Base-by-base conservation (phyloP, 2,329 filamentous ascomycete genomes). In the Endocalyx cinctus region DNA sequence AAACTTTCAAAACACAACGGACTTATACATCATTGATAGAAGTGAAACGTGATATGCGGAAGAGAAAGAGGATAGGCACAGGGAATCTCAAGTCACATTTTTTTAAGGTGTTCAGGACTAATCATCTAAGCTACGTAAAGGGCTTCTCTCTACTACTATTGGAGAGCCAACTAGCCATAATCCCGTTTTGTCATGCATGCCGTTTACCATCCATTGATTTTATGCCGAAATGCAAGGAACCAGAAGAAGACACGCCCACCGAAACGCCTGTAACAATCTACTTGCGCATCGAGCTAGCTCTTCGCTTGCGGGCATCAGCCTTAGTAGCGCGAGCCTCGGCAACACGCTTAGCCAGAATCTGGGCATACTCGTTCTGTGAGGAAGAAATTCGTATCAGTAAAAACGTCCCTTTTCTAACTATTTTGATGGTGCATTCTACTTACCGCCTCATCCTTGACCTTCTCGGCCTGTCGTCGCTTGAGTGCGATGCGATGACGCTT, bases 401-500 rank as follows among this genome's bases (percentile, higher is more conserved):
- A n/a, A n/a, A n/a, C n/a, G n/a, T n/a, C n/a, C n/a, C n/a, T n/a
- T n/a, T n/a, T n/a, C n/a, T n/a, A n/a, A n/a, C n/a, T n/a, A 29
- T 1, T 2, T 10, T 6, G 12, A 17, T 4, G 20, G 18, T 13
- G 27, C 17, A 23, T 38, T 32, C 34, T 48, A 81, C 85, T 66
- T 87, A 95, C 92, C 64, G 92, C 92, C 78, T 94, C 90, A 67
- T 98, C 92, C 82, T 96, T 96, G 75, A 87, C 81, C 72, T 89
- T 85, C 79, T 98, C 92, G 62, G 89, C 74, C 66, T 88, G 87
- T 71, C 92, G 90, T 70, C 90, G 87, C 88, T 98, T 98, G 74
- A 98, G 84, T 62, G 92, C 90, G 62, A 94, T 76, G 59, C 89
- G 81, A 79, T 97, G 92, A 63, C 92, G 88, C 87, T 97, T 98